Conservation (phyloP, 1,139 yeast genomes). For the Taiozyma onychis region DNA sequence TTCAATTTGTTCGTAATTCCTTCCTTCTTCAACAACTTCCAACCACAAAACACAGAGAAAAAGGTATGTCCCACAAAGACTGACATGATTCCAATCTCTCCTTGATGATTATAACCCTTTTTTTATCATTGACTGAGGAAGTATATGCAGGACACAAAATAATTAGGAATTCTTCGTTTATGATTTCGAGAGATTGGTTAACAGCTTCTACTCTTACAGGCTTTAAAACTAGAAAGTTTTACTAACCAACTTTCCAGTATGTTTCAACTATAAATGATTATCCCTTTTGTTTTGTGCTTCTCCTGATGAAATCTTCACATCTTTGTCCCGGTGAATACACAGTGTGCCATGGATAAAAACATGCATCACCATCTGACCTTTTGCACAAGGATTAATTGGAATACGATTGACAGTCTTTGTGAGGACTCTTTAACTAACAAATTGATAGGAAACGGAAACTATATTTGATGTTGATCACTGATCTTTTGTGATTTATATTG, state of each 20-base stretch:
- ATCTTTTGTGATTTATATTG: not conserved
- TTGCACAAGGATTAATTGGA: not conserved
- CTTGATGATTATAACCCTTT: constrained; percentile 29
- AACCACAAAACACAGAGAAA: not conserved
- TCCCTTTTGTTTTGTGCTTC: constrained; percentile 1
- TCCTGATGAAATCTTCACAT: constrained; percentile 31
- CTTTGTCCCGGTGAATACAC: constrained; percentile 49
- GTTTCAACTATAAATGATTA: not conserved
- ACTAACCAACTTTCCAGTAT: not conserved
- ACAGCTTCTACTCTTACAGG: not conserved
- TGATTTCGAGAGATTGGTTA: constrained; percentile 29
- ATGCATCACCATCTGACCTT: constrained; percentile 89
- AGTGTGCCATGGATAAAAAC: constrained; percentile 56
- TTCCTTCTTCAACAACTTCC: not conserved
- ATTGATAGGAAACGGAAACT: not conserved
- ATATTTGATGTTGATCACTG: not conserved
- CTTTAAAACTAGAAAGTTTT: not conserved
- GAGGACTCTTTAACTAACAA: not conserved
- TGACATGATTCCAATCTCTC: not conserved
- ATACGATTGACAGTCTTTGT: not conserved
- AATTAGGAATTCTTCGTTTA: constrained; percentile 62
- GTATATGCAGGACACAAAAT: constrained; percentile 59
- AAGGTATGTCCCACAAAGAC: not conserved
- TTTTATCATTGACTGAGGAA: constrained; percentile 43
- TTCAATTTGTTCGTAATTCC: not conserved